Evolutionary conservation across 208 protist genomes (phyloP), one percentile per base, ranked within the genome.

Genomic region (Herpetomonas tarakana): DNA sequence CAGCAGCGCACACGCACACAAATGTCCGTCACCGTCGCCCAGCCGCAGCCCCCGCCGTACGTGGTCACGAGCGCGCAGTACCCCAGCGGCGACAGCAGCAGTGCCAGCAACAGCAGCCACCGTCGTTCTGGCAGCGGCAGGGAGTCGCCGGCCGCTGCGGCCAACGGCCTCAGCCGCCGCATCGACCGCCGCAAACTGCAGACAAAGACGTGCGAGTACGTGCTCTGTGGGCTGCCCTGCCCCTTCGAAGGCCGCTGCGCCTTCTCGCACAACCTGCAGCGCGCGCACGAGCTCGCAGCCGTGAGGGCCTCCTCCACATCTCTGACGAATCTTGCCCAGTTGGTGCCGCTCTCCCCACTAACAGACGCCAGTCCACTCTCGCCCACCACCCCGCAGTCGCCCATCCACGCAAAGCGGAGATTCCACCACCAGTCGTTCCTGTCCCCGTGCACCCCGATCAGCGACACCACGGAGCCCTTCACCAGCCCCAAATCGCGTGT

Each of bases 151-250:
- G 50, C 50, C 24, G 9, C 6, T 12, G 21, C 21, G 3, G 27
- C 9, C 6, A 4, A 12, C 4, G 6, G 38, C 39, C 60, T 65
- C 24, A 65, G 70, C 60, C 62, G 61, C 44, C 62, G 66, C 39
- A 74, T 86, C 45, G 74, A 86, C 59, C 54, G 47, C 52, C 59
- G 54, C 55, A 86, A 86, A 56, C 73, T 67, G 56, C 57, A 65
- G 19, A 86, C 78, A 21, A 70, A 66, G 31, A 45, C 70, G 68
- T 86, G 79, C 68, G 55, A 56, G 31, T 72, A 83, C 46, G 74
- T 66, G 25, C 18, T 35, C 30, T 50, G 65, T 19, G 68, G 72
- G 19, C 14, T 53, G 30, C 49, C 19, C n/a, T 86, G 79, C 69
- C 62, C 71, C 0, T 86, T 78, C 53, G 75, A 59, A 0, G 68